These are phyloP conservation scores for Rugosomyces carneus DNA, from an alignment of 1,284 basidiomycete species.

Conservation along the genomic window DNA sequence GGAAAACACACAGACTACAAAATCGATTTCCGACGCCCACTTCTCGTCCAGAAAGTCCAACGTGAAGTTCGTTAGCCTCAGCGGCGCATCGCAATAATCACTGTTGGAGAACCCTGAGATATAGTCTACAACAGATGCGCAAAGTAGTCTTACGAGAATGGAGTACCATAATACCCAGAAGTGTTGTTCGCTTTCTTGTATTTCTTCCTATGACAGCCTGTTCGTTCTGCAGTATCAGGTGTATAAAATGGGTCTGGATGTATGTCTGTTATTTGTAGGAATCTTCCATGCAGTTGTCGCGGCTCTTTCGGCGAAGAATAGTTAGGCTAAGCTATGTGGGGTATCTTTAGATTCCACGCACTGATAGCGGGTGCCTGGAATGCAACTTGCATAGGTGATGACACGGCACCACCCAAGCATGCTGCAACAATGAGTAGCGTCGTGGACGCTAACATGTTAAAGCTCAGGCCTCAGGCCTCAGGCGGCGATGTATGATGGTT, in stretches of 20 bases:
- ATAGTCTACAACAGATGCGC: constrained; percentile 7
- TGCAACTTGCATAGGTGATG: constrained; percentile 16
- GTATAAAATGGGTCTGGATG: constrained; percentile 71
- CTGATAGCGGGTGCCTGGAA: constrained; percentile 13
- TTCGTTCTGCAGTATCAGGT: constrained; percentile 41
- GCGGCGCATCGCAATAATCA: constrained; percentile 77
- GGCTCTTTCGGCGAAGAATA: constrained; percentile 28
- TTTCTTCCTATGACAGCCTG: constrained; percentile 61
- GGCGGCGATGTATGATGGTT: too few species aligned
- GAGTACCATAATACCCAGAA: constrained; percentile 53
- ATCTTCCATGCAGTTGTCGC: constrained; percentile 62
- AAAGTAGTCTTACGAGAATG: constrained; percentile 44
- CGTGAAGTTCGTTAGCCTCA: constrained; percentile 73
- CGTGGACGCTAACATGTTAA: constrained; percentile 8
- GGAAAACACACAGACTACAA: constrained; percentile 66
- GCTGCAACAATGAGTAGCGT: constrained; percentile 14
- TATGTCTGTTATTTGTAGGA: constrained; percentile 74
- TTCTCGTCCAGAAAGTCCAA: constrained; percentile 77
- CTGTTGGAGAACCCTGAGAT: constrained; percentile 32
- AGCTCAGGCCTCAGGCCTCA: too few species aligned
- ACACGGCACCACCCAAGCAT: constrained; percentile 13
- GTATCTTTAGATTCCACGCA: constrained; percentile 5
- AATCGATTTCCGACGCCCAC: constrained; percentile 84
- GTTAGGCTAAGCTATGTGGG: not conserved
- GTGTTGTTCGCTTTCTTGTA: constrained; percentile 46